Evolutionary conservation across 1,284 basidiomycete genomes (phyloP), one percentile per base, ranked within the genome.

Genomic region (Phenoliferia sp.): DNA sequence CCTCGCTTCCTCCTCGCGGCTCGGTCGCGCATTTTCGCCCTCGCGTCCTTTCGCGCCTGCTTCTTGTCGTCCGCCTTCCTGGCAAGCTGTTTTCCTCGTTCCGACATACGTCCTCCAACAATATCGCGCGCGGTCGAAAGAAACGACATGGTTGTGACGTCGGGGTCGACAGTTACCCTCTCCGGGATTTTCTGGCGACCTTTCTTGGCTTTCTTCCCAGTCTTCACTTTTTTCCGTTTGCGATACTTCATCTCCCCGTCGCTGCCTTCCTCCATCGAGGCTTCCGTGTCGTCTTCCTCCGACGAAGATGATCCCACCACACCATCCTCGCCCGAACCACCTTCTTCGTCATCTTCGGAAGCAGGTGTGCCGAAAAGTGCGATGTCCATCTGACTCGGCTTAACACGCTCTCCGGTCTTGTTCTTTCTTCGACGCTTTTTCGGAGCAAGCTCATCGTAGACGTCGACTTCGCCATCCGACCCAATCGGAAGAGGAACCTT

Each of bases 241-340:
- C 15, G 54, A 28, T 35, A 36, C 54, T 70, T 74, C 65, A 75
- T 76, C 2, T 59, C 69, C 3, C 67, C 73, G 48, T 77, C 75
- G 34, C 71, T 73, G 64, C 76, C 75, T 10, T 76, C 75, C 33
- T 64, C 62, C 36, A 26, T 16, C 22, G 39, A 17, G 2, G 19
- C 54, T 26, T 32, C 63, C 22, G 50, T 29, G 35, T 56, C 63
- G 59, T 59, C 50, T 15, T 15, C 34, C 48, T 61, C 56, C 9
- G 48, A 52, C 48, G 48, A 52, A 15, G 34, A 32, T 36, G 29
- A 60, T 26, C n/a, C 32, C 28, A 54, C 35, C 50, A 22, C 62
- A 16, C 29, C 61, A n/a, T 54, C 50, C 31, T 50, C 63, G 15
- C 22, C 16, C 3, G 28, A 33, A 19, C 6, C 19, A 9, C 56